phyloP scores from a whole-genome alignment of 83 land plant genomes.

The Thuja plicata region DNA sequence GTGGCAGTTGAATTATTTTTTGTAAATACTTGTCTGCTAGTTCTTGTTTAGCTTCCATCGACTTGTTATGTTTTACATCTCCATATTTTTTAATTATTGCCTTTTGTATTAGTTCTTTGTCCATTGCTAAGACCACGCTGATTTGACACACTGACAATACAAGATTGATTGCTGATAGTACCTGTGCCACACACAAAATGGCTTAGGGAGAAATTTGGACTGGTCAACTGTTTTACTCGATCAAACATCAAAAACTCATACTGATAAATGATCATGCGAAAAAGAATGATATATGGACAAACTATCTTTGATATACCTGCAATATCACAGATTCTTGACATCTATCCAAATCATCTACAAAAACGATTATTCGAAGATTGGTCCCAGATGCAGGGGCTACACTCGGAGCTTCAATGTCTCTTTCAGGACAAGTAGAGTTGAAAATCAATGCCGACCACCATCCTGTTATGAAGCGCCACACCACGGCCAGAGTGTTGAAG shows the following conservation, averaged over 20 bases:
- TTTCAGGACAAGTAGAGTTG: not conserved
- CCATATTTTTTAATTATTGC: not conserved
- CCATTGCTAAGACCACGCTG: not conserved
- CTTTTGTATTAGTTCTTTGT: not conserved
- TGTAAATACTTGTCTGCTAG: not conserved
- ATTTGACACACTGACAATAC: not conserved
- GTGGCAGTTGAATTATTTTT: not conserved
- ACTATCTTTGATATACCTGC: not conserved
- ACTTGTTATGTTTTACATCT: too few relatives aligned
- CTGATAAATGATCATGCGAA: too few relatives aligned
- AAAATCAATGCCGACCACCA: not conserved
- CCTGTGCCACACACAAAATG: not conserved
- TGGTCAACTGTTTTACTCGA: too few relatives aligned
- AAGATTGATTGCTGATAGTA: not conserved
- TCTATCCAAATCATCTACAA: not conserved
- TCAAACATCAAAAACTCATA: too few relatives aligned
- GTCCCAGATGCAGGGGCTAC: not conserved
- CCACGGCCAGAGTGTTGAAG: too few relatives aligned
- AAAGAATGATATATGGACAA: too few relatives aligned
- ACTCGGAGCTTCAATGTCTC: not conserved
- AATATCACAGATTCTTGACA: not conserved
- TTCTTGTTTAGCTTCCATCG: not conserved
- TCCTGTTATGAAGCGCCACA: not conserved
- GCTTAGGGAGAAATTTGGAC: too few relatives aligned
- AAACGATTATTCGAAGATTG: not conserved